A percentile compares a stretch with the other conserved stretches of the same genome.
Conservation (phyloP, 2,329 filamentous ascomycete genomes). For the Zelopaecilomyces penicillatus region DNA sequence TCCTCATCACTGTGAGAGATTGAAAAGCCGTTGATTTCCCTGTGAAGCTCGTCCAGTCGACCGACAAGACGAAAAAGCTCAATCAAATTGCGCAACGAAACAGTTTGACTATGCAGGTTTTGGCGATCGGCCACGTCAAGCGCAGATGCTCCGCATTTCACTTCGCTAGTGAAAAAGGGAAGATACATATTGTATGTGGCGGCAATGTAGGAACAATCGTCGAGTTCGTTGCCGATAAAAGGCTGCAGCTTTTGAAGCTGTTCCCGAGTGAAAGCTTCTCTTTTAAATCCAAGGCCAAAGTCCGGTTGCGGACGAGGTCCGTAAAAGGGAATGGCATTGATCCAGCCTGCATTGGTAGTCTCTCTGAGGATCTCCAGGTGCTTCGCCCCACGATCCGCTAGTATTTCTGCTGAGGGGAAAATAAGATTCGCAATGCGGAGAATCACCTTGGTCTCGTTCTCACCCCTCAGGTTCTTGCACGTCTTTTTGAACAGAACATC, state of each 20-base stretch:
- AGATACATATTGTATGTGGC: slow-evolving; percentile 40
- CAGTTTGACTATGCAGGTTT: slow-evolving; percentile 32
- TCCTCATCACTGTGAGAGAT: slow-evolving; percentile 22
- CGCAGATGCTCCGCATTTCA: slow-evolving; percentile 32
- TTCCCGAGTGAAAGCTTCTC: slow-evolving; percentile 32
- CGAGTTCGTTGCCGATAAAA: slow-evolving; percentile 26
- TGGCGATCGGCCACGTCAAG: slow-evolving; percentile 31
- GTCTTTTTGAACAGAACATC: slow-evolving; percentile 28
- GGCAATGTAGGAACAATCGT: slow-evolving; percentile 33
- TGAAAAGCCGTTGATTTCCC: slow-evolving; percentile 35
- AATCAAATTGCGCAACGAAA: slow-evolving; percentile 29
- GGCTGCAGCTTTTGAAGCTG: slow-evolving; percentile 33
- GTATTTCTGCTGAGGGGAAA: slow-evolving; percentile 29
- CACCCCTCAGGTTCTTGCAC: slow-evolving; percentile 21
- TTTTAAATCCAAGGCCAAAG: slow-evolving; percentile 33
- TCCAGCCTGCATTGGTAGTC: slow-evolving; percentile 35
- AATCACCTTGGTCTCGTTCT: slow-evolving; percentile 27
- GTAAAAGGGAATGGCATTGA: slow-evolving; percentile 28
- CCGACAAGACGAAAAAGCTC: slow-evolving; percentile 30
- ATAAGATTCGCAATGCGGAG: slow-evolving; percentile 29
- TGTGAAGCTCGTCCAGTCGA: slow-evolving; percentile 28
- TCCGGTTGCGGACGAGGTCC: slow-evolving; percentile 33
- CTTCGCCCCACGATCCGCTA: slow-evolving; percentile 19
- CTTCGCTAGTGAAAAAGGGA: slow-evolving; percentile 40
- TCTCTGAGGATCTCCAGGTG: slow-evolving; percentile 27